Base-by-base conservation (phyloP, 495 filamentous ascomycete species). In the Aspergillus asperescens region DNA sequence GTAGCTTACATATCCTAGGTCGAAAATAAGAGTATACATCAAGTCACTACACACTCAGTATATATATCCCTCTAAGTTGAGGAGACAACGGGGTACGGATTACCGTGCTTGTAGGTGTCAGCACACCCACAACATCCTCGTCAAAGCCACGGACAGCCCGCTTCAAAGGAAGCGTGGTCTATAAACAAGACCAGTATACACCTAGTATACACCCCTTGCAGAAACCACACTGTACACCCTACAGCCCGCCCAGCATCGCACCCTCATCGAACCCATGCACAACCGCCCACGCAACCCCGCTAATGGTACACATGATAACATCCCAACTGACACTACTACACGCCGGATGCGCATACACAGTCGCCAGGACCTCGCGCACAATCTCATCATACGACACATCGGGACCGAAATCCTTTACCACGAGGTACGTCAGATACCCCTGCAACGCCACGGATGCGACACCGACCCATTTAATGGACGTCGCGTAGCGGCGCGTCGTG, bases 261-360 rank as follows among this genome's bases (percentile, higher is more conserved):
- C 20, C 8, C 12, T 31, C 10, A 8, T 48, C 31, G 18, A 48
- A 46, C 2, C 43, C 43, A 22, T 46, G 32, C n/a, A 38, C 45
- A 48, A 48, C 2, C 13, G 45, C 43, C 43, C 43, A 48, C 1
- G 31, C 19, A 16, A 44, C 15, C 5, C 19, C 19, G 10, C 35
- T 48, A 1, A 62, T 15, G 0, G 54, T 60, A 52, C 62, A 64
- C 6, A 43, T 55, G 6, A 68, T 57, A 4, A 63, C 62, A 55
- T 65, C 62, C 65, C 65, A 68, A 16, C 60, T 60, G 7, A 68
- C 65, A 44, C 65, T 68, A 40, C 62, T 64, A 3, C 52, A 51
- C 38, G 65, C 65, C 0, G 65, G 65, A 54, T 68, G 60, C 12
- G 32, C 59, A 41, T 57, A 60, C 27, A 68, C 50, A 12, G 61